These are phyloP conservation scores for Yamagishiella unicocca DNA, from an alignment of 139 green algal genomes.

Conservation along the genomic window DNA sequence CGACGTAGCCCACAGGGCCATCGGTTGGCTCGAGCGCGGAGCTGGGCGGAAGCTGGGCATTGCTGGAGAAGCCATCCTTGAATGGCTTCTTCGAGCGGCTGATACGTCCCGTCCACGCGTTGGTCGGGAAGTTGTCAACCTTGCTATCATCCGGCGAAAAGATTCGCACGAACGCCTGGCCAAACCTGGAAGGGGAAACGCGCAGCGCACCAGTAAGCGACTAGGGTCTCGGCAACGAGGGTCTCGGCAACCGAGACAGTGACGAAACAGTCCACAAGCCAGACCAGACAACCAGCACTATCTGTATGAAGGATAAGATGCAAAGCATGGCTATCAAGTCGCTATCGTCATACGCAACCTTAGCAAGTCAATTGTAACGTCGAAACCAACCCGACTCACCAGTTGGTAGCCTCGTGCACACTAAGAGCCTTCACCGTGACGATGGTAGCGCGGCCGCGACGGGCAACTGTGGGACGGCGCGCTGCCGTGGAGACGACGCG, in stretches of 20 bases:
- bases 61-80: slow-evolving; percentile 22
- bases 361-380: not conserved
- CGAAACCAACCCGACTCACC: not conserved
- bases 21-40: slow-evolving; percentile 26
- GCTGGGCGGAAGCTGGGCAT: slow-evolving; percentile 17
- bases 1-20: slow-evolving; percentile 20
- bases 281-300: too few species aligned
- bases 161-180: slow-evolving; percentile 32
- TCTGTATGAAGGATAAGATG: too few species aligned
- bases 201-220: not conserved
- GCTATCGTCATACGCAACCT: too few species aligned
- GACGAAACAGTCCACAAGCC: too few species aligned
- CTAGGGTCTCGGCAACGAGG: too few species aligned
- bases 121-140: slow-evolving; percentile 15
- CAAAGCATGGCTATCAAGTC: too few species aligned
- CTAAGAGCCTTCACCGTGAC: slow-evolving; percentile 17
- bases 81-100: slow-evolving; percentile 11
- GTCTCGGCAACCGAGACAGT: too few species aligned
- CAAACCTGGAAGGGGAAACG: not conserved
- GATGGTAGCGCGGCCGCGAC: not conserved
- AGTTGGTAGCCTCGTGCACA: slow-evolving; percentile 6
- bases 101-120: slow-evolving; percentile 22
- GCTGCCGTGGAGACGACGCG: not conserved
- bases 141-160: slow-evolving; percentile 33
- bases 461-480: not conserved